Percentiles rank a stretch among this genome's conserved stretches.
Conservation (phyloP, 129 eudicot genomes). For the Erigeron canadensis region DNA sequence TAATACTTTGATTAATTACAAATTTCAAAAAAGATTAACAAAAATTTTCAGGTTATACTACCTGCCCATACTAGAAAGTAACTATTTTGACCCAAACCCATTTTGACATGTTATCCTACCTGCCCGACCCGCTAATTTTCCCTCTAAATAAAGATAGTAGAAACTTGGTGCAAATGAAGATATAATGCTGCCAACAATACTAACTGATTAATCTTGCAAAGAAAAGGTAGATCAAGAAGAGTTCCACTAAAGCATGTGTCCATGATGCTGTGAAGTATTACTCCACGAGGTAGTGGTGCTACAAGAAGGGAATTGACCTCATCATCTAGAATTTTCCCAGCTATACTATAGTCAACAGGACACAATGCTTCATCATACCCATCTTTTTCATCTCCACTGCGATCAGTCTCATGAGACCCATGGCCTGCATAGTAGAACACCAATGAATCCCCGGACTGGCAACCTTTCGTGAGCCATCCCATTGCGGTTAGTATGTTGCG, state of each 20-base stretch:
- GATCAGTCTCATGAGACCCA: constrained; percentile 52
- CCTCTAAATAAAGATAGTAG: background rate
- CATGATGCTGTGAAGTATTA: constrained; percentile 60
- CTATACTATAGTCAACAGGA: constrained; percentile 63
- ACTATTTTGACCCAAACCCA: background rate
- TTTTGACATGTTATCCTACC: background rate
- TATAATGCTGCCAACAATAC: constrained; percentile 14
- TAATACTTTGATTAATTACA: too few species aligned
- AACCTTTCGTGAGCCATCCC: constrained; percentile 56
- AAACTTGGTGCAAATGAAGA: background rate
- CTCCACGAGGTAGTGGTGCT: constrained; percentile 69
- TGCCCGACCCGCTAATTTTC: background rate
- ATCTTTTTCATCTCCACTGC: constrained; percentile 60
- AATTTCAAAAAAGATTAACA: background rate
- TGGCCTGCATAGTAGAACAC: constrained; percentile 80
- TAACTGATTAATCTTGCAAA: constrained; percentile 56
- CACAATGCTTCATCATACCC: constrained; percentile 64
- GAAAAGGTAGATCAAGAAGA: constrained; percentile 54
- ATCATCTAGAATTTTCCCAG: constrained; percentile 75
- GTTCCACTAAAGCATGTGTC: constrained; percentile 80
- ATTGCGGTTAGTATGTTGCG: constrained; percentile 47
- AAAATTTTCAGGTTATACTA: too few species aligned
- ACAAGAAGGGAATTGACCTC: constrained; percentile 64
- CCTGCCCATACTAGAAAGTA: background rate
- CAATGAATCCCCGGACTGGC: constrained; percentile 74